Percentiles rank a stretch among this genome's conserved stretches.
Conservation (phyloP, 306 rosid genomes). For the Inga oerstediana region DNA sequence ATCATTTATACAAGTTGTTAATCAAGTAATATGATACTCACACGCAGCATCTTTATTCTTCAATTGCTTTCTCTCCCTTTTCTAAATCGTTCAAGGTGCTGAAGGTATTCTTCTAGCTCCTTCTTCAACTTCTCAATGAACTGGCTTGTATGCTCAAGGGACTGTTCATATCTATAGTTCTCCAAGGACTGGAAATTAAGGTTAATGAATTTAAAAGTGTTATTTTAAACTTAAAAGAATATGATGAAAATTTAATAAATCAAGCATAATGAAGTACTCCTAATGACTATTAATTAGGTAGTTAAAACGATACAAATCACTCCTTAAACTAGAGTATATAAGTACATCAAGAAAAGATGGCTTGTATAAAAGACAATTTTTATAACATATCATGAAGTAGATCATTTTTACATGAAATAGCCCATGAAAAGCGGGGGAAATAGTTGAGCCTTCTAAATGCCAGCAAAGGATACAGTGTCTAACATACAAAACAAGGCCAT, state of each 20-base stretch:
- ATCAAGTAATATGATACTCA: conserved; percentile 17
- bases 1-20: not conserved
- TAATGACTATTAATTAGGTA: conserved; percentile 3
- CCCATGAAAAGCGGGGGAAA: not conserved
- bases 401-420: not conserved
- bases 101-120: conserved; percentile 73
- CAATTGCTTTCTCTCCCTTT: conserved; percentile 41
- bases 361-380: conserved; percentile 7
- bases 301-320: not conserved
- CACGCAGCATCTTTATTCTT: conserved; percentile 24
- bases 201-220: not conserved
- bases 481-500: not conserved
- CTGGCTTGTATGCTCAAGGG: conserved; percentile 87
- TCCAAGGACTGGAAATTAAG: conserved; percentile 69
- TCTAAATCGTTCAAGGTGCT: conserved; percentile 58
- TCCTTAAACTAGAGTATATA: conserved; percentile 6
- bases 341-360: conserved; percentile 24
- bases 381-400: conserved; percentile 10
- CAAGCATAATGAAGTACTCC: not conserved
- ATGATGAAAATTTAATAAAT: conserved; percentile 3
- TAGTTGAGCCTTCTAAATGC: not conserved
- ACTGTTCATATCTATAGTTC: conserved; percentile 68
- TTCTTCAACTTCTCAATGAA: conserved; percentile 86
- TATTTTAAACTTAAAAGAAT: not conserved
- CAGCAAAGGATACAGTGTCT: conserved; percentile 8